phyloP scores from a whole-genome alignment of 495 filamentous ascomycete species.

The Podospora appendiculata region DNA sequence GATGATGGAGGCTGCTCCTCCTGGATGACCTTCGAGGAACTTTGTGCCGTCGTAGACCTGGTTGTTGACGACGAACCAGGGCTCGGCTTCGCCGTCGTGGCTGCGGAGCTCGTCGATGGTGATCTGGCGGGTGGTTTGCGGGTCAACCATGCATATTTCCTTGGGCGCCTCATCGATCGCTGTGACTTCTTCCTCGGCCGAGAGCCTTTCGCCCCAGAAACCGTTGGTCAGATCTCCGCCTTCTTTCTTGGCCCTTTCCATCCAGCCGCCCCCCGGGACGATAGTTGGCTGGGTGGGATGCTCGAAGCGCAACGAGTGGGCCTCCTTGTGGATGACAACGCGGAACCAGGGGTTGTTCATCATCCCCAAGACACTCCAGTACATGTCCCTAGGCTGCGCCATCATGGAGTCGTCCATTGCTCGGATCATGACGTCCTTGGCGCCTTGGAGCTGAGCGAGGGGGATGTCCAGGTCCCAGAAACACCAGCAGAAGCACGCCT shows the following conservation, averaged over 20 bases:
- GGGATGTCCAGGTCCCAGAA: constrained; percentile 80
- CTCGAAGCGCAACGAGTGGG: constrained; percentile 64
- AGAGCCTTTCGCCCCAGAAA: constrained; percentile 74
- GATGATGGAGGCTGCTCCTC: constrained; percentile 81
- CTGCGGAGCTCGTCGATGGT: constrained; percentile 63
- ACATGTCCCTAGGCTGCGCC: constrained; percentile 87
- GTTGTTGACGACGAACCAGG: constrained; percentile 90
- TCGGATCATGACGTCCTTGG: constrained; percentile 71
- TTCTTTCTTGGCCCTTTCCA: constrained; percentile 86
- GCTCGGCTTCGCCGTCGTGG: constrained; percentile 57
- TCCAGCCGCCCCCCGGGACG: constrained; percentile 84
- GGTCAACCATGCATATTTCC: constrained; percentile 76
- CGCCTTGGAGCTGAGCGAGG: constrained; percentile 50
- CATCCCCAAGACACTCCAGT: constrained; percentile 95
- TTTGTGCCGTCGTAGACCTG: constrained; percentile 86
- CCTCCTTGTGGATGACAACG: constrained; percentile 68
- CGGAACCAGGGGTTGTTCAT: constrained; percentile 99
- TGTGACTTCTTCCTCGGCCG: constrained; percentile 44
- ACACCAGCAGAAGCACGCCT: constrained; percentile 86
- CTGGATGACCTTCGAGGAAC: constrained; percentile 82
- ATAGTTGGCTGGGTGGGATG: constrained; percentile 82
- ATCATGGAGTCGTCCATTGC: constrained; percentile 92
- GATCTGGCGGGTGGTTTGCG: constrained; percentile 54
- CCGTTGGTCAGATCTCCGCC: constrained; percentile 78
- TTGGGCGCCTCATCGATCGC: constrained; percentile 36